Evolutionary conservation across 768 basidiomycete genomes (phyloP).

Genomic region (Kwoniella sp.): DNA sequence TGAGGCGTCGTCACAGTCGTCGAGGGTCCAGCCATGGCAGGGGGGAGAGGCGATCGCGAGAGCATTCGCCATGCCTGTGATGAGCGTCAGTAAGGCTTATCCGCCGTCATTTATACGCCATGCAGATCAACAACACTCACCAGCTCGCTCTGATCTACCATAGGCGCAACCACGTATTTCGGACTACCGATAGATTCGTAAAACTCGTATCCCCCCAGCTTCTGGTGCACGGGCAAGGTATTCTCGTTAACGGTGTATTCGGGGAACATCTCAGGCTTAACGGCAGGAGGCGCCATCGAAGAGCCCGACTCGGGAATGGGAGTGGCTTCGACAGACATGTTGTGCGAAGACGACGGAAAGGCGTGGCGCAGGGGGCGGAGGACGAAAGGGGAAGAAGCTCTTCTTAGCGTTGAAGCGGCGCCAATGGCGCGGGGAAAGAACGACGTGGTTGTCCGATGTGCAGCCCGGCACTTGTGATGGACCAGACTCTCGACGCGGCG

Average conservation of each 20-base stretch:
- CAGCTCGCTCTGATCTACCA: slow-evolving; percentile 97
- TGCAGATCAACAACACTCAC: slow-evolving; percentile 55
- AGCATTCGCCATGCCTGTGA: slow-evolving; percentile 81
- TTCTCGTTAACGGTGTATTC: slow-evolving; percentile 3
- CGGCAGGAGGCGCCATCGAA: too few relatives aligned
- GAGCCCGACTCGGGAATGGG: too few relatives aligned
- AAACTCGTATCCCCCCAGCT: slow-evolving; percentile 69
- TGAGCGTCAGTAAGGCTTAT: background rate
- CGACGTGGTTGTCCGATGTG: too few relatives aligned
- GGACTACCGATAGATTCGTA: slow-evolving; percentile 76
- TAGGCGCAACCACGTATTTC: slow-evolving; percentile 87
- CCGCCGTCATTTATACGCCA: background rate
- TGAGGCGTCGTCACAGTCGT: slow-evolving; percentile 6
- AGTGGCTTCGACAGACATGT: too few relatives aligned
- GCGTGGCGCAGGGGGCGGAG: too few relatives aligned
- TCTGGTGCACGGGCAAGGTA: slow-evolving; percentile 15
- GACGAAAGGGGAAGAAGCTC: too few relatives aligned
- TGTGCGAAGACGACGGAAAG: too few relatives aligned
- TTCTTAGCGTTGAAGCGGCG: too few relatives aligned
- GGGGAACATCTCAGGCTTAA: slow-evolving; percentile 3
- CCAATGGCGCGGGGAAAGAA: too few relatives aligned
- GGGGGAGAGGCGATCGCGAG: slow-evolving; percentile 55
- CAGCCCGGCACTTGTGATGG: too few relatives aligned
- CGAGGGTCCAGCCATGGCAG: slow-evolving; percentile 33
- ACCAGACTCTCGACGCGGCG: too few relatives aligned